phyloP scores from a whole-genome alignment of 2,329 filamentous ascomycete genomes.

The Pseudogymnoascus sp. region DNA sequence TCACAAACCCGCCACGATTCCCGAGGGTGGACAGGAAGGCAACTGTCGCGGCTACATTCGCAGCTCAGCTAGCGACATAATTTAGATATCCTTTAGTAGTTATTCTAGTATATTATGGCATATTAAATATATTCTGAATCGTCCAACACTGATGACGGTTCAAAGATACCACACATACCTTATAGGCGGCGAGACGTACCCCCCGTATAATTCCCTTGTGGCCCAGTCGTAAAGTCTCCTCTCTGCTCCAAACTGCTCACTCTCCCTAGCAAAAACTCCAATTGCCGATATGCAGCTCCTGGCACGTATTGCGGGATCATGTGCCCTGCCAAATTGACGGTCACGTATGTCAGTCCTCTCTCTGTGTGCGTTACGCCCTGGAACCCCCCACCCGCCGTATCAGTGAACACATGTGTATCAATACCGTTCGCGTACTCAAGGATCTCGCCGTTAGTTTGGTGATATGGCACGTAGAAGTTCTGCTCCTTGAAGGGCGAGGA shows the following conservation, averaged over 20 bases:
- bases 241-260: constrained; percentile 37
- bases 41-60: neutral
- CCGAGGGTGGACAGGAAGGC: neutral
- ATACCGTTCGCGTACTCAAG: constrained; percentile 15
- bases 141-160: neutral
- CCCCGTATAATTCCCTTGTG: constrained; percentile 20
- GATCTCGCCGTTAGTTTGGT: constrained; percentile 47
- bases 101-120: neutral
- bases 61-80: neutral
- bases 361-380: constrained; percentile 50
- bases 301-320: constrained; percentile 49
- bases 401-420: constrained; percentile 13
- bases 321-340: constrained; percentile 46
- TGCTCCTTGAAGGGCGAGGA: constrained; percentile 14
- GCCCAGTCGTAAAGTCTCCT: constrained; percentile 24
- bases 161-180: neutral
- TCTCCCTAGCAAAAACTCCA: constrained; percentile 54
- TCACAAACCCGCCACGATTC: constrained; percentile 5
- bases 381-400: constrained; percentile 22
- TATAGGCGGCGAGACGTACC: neutral
- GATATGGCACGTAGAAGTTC: constrained; percentile 24
- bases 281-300: constrained; percentile 46
- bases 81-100: neutral
- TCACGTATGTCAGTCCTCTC: constrained; percentile 52
- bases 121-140: neutral